phyloP scores from a whole-genome alignment of 805 yeast species.

The Cyberlindnera maritima region DNA sequence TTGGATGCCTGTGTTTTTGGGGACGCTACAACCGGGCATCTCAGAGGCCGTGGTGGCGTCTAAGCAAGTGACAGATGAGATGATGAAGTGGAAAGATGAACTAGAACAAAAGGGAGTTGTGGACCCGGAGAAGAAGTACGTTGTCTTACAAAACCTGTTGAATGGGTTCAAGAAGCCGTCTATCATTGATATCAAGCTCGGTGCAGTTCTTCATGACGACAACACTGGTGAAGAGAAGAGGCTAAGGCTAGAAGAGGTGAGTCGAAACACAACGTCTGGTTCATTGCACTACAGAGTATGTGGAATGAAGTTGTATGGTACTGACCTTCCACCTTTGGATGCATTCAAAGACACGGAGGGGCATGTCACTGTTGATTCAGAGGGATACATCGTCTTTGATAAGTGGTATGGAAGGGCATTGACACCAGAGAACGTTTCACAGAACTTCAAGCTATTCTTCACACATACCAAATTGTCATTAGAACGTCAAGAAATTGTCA shows the following conservation, averaged over 20 bases:
- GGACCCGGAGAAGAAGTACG: slow-evolving; percentile 31
- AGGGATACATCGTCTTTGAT: slow-evolving; percentile 50
- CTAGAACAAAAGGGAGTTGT: not conserved
- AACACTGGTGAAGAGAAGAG: slow-evolving; percentile 56
- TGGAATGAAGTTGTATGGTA: slow-evolving; percentile 67
- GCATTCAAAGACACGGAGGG: slow-evolving; percentile 14
- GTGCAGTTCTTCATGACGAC: slow-evolving; percentile 66
- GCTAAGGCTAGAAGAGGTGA: slow-evolving; percentile 58
- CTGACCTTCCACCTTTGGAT: slow-evolving; percentile 15
- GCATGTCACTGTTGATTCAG: slow-evolving; percentile 25
- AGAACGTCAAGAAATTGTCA: slow-evolving; percentile 35
- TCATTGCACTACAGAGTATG: slow-evolving; percentile 73
- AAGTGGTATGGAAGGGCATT: slow-evolving; percentile 72
- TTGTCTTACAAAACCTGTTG: slow-evolving; percentile 72
- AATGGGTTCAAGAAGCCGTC: slow-evolving; percentile 64
- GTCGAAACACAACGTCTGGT: slow-evolving; percentile 77
- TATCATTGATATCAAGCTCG: slow-evolving; percentile 81
- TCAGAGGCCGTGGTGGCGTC: slow-evolving; percentile 27
- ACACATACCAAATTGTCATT: slow-evolving; percentile 32
- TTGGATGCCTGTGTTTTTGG: slow-evolving; percentile 67
- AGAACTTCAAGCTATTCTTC: slow-evolving; percentile 48
- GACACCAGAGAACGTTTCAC: slow-evolving; percentile 37
- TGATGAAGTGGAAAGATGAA: slow-evolving; percentile 9
- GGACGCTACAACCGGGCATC: slow-evolving; percentile 51
- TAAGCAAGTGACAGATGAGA: slow-evolving; percentile 24